A percentile compares a stretch with the other conserved stretches of the same genome.
phyloP scores from a whole-genome alignment of 2,329 filamentous ascomycete species.

The Ambrosiella xylebori region DNA sequence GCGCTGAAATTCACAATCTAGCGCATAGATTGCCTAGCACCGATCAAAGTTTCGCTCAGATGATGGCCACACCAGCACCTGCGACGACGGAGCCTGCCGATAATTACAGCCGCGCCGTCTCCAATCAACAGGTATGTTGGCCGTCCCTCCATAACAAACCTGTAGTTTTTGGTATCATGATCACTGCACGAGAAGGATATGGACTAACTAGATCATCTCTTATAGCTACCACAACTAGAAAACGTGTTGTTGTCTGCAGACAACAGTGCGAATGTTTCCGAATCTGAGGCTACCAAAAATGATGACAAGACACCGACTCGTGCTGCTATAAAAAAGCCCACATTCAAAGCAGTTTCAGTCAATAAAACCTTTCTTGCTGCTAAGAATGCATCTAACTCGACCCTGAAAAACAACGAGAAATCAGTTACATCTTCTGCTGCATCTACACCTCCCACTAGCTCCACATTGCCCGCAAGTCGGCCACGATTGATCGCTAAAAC shows the following conservation, averaged over 20 bases:
- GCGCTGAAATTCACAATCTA: background rate
- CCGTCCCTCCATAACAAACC: too few species aligned
- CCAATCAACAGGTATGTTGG: slow-evolving; percentile 9
- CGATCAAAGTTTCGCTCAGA: slow-evolving; percentile 4
- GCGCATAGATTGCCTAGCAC: slow-evolving; percentile 6
- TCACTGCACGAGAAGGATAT: background rate
- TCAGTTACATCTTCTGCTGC: slow-evolving; percentile 26
- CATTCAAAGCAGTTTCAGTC: slow-evolving; percentile 73
- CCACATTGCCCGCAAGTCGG: slow-evolving; percentile 36
- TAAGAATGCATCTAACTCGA: slow-evolving; percentile 35
- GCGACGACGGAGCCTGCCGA: slow-evolving; percentile 12
- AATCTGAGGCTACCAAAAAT: slow-evolving; percentile 49
- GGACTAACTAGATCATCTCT: background rate
- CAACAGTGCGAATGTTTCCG: slow-evolving; percentile 34
- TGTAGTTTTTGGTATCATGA: too few species aligned
- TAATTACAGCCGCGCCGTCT: slow-evolving; percentile 9
- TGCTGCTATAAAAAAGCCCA: slow-evolving; percentile 54
- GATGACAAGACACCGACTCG: slow-evolving; percentile 43
- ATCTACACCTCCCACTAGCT: slow-evolving; percentile 21
- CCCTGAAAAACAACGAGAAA: slow-evolving; percentile 36
- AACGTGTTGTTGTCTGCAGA: background rate
- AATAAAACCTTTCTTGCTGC: slow-evolving; percentile 71
- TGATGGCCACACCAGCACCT: slow-evolving; percentile 10
- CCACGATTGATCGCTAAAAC: slow-evolving; percentile 64
- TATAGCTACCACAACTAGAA: background rate